Conservation (phyloP, 306 rosid species). For the Citrullus colocynthis region DNA sequence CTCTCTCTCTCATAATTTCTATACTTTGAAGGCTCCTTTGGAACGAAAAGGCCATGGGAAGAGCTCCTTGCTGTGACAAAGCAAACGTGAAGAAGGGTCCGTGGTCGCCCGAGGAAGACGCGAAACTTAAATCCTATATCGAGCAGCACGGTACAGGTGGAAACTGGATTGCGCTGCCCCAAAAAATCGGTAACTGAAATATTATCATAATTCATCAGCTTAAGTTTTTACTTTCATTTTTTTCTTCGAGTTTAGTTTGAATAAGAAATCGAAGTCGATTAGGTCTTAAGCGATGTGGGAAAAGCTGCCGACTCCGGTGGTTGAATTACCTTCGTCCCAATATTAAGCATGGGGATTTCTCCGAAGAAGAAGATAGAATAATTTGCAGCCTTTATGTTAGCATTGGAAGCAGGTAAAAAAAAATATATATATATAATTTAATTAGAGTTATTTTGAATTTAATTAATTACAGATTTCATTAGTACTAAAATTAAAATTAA, state of each 20-base stretch:
- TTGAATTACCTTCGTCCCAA: conserved; percentile 87
- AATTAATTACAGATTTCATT: no score
- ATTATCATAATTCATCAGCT: neutral
- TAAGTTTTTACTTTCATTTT: neutral
- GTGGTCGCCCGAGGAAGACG: conserved; percentile 87
- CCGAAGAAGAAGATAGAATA: conserved; percentile 81
- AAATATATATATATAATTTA: neutral
- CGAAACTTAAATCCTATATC: conserved; percentile 74
- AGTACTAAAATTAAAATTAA: neutral
- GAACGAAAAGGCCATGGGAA: conserved; percentile 36
- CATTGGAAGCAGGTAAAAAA: conserved; percentile 76
- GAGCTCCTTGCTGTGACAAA: conserved; percentile 97
- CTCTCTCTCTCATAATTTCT: conserved; percentile 14
- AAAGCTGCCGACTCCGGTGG: conserved; percentile 90
- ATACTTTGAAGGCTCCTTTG: neutral
- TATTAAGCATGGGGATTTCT: conserved; percentile 74
- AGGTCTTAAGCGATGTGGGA: conserved; percentile 86
- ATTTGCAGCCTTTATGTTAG: conserved; percentile 75
- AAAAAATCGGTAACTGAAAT: conserved; percentile 42
- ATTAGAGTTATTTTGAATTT: neutral
- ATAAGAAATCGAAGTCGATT: neutral
- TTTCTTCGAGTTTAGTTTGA: neutral
- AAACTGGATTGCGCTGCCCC: conserved; percentile 91
- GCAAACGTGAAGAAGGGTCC: conserved; percentile 96
- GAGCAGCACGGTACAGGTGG: conserved; percentile 77